Evolutionary conservation across 257 asterid species (phyloP).

Genomic region (Penstemon newberryi): DNA sequence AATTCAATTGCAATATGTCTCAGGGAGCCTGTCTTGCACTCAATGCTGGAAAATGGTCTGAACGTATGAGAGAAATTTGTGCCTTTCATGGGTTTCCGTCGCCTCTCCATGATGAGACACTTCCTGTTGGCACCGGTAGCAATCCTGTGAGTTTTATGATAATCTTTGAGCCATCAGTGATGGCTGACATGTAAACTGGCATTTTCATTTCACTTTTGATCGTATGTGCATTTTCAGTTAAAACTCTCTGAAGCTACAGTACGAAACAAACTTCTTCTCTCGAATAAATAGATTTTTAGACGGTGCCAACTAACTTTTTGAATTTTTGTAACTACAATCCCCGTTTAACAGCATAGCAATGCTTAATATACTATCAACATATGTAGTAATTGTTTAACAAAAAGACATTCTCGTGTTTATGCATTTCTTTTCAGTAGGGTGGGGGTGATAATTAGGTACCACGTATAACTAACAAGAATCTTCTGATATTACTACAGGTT

Average conservation of each 20-base stretch:
- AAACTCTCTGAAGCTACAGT: constrained; percentile 21
- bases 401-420: background rate
- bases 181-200: background rate
- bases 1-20: constrained; percentile 30
- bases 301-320: background rate
- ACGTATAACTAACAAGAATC: constrained; percentile 24
- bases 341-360: background rate
- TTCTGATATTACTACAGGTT: constrained; percentile 51
- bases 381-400: background rate
- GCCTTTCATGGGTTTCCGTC: constrained; percentile 61
- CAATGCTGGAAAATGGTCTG: constrained; percentile 79
- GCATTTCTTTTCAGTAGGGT: constrained; percentile 4
- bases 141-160: constrained; percentile 78
- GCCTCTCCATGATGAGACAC: constrained; percentile 78
- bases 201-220: constrained; percentile 19
- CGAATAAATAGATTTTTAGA: constrained; percentile 13
- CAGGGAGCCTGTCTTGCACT: constrained; percentile 97
- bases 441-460: background rate
- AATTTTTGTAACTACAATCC: background rate
- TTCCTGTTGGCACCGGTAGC: constrained; percentile 98
- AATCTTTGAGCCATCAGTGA: constrained; percentile 9
- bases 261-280: background rate
- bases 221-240: constrained; percentile 9
- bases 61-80: constrained; percentile 67
- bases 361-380: background rate